Evolutionary conservation across 805 yeast genomes (phyloP).

Genomic region (Zygoascus biomembranicola): DNA sequence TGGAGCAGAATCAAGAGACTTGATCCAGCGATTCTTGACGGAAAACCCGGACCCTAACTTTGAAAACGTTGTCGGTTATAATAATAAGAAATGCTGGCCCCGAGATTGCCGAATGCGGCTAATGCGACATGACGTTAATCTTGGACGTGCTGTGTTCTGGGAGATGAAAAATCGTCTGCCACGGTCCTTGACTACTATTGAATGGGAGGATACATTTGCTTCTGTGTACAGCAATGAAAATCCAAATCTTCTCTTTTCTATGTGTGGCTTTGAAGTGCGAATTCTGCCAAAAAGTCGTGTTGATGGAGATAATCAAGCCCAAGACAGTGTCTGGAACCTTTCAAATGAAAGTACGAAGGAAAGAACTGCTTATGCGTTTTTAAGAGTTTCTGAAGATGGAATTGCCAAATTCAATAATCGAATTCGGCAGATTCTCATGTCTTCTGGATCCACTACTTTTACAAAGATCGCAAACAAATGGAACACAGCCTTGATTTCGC

Average conservation of each 20-base stretch:
- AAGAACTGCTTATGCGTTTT: slow-evolving; percentile 78
- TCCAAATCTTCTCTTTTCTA: slow-evolving; percentile 77
- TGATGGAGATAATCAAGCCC: slow-evolving; percentile 44
- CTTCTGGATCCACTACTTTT: slow-evolving; percentile 92
- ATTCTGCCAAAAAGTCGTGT: slow-evolving; percentile 67
- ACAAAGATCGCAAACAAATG: slow-evolving; percentile 91
- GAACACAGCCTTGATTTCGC: slow-evolving; percentile 84
- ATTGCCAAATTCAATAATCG: slow-evolving; percentile 74
- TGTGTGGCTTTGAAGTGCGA: slow-evolving; percentile 94
- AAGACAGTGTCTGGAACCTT: slow-evolving; percentile 91
- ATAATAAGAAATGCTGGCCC: slow-evolving; percentile 92
- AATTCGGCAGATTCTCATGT: slow-evolving; percentile 83
- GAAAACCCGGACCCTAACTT: slow-evolving; percentile 92
- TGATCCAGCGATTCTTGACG: slow-evolving; percentile 64
- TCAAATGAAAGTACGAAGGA: slow-evolving; percentile 64
- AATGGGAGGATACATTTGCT: slow-evolving; percentile 74
- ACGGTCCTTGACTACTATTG: slow-evolving; percentile 55
- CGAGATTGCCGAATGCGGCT: slow-evolving; percentile 83
- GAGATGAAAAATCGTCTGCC: slow-evolving; percentile 79
- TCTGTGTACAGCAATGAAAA: slow-evolving; percentile 89
- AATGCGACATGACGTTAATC: slow-evolving; percentile 82
- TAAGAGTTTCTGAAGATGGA: slow-evolving; percentile 76
- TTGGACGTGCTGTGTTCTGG: slow-evolving; percentile 91
- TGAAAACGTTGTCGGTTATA: slow-evolving; percentile 77
- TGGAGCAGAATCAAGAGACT: slow-evolving; percentile 63